A percentile compares a stretch with the other conserved stretches of the same genome.
Evolutionary conservation across 2,329 filamentous ascomycete species (phyloP).

Genomic region (Aspergillus viridinutans): DNA sequence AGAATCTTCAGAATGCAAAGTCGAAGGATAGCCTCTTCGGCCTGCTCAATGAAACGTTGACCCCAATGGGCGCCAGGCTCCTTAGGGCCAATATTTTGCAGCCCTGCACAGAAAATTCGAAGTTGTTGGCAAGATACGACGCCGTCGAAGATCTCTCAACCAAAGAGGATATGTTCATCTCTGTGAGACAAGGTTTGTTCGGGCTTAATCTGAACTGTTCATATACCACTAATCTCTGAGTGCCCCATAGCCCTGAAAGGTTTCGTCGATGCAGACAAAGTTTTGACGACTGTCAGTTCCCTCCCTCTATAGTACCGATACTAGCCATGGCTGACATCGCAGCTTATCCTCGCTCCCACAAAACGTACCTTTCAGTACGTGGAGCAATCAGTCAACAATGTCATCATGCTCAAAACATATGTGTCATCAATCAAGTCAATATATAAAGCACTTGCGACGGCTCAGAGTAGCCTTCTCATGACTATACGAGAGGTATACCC

Average conservation of each 20-base stretch:
- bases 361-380: slow-evolving; percentile 63
- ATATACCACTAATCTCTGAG: slow-evolving; percentile 5
- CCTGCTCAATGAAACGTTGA: slow-evolving; percentile 76
- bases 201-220: neutral
- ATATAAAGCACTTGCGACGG: slow-evolving; percentile 62
- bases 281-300: slow-evolving; percentile 64
- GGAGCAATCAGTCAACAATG: slow-evolving; percentile 79
- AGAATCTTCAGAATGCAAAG: slow-evolving; percentile 73
- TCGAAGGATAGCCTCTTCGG: slow-evolving; percentile 82
- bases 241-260: slow-evolving; percentile 59
- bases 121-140: slow-evolving; percentile 70
- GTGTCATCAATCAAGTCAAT: slow-evolving; percentile 64
- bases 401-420: slow-evolving; percentile 83
- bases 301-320: neutral
- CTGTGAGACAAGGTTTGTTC: slow-evolving; percentile 61
- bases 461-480: slow-evolving; percentile 59
- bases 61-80: slow-evolving; percentile 82
- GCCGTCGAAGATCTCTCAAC: slow-evolving; percentile 76
- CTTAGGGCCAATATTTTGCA: slow-evolving; percentile 84
- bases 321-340: slow-evolving; percentile 12
- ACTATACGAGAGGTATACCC: slow-evolving; percentile 58
- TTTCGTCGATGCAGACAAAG: slow-evolving; percentile 74
- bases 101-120: slow-evolving; percentile 68
- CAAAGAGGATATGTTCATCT: slow-evolving; percentile 80
- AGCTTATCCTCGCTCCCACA: slow-evolving; percentile 73